phyloP scores from a whole-genome alignment of 2,329 filamentous ascomycete species.

The Lecanicillium sp. region DNA sequence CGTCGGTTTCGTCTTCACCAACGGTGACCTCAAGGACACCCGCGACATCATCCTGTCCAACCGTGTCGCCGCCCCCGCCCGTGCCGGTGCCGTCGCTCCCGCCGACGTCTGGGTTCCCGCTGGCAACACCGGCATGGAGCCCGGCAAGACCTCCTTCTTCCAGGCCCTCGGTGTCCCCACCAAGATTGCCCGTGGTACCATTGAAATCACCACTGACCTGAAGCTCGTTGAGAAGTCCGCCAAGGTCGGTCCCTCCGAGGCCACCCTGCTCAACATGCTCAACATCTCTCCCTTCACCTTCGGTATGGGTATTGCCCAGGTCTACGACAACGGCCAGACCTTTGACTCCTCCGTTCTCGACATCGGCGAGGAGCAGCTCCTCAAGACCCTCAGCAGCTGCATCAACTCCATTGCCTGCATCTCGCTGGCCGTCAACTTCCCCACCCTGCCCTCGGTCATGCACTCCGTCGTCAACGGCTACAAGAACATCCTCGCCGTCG shows the following conservation, averaged over 20 bases:
- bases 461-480: constrained; percentile 96
- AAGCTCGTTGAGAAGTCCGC: constrained; percentile 89
- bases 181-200: constrained; percentile 99
- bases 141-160: constrained; percentile 99
- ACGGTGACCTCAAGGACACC: constrained; percentile 82
- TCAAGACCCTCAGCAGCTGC: constrained; percentile 72
- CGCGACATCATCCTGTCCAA: constrained; percentile 94
- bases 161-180: constrained; percentile 99
- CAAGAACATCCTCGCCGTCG: constrained; percentile 93
- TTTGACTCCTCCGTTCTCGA: constrained; percentile 85
- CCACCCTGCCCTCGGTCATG: constrained; percentile 90
- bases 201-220: constrained; percentile 97
- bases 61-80: constrained; percentile 94
- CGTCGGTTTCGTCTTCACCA: constrained; percentile 99
- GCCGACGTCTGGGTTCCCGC: constrained; percentile 90
- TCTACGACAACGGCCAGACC: constrained; percentile 95
- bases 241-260: constrained; percentile 99
- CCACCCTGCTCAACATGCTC: constrained; percentile 97
- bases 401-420: constrained; percentile 83
- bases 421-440: constrained; percentile 91
- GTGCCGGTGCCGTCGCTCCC: constrained; percentile 95
- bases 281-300: constrained; percentile 99
- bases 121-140: constrained; percentile 99
- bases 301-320: constrained; percentile 92
- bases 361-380: constrained; percentile 90